Evolutionary conservation across 352 stramenopile species (phyloP).

Genomic region (Phytophthora palmivora): DNA sequence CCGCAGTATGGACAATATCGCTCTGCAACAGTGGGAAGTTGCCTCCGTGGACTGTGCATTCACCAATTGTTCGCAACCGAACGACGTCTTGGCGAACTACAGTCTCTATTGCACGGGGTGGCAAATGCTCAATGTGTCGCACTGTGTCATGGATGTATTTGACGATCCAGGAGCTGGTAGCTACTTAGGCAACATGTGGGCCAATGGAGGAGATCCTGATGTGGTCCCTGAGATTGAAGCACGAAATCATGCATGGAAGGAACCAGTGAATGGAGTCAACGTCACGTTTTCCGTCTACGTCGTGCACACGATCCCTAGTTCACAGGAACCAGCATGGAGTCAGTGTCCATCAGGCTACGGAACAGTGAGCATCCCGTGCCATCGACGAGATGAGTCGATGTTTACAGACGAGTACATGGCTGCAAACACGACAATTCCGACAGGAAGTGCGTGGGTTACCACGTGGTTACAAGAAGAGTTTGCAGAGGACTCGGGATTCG

Average conservation of each 20-base stretch:
- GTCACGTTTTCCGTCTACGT: slow-evolving; percentile 31
- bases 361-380: slow-evolving; percentile 23
- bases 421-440: slow-evolving; percentile 21
- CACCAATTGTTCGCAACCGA: slow-evolving; percentile 35
- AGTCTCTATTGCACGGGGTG: slow-evolving; percentile 35
- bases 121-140: slow-evolving; percentile 39
- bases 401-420: slow-evolving; percentile 28
- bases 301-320: slow-evolving; percentile 23
- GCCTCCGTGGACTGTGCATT: slow-evolving; percentile 14
- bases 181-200: slow-evolving; percentile 37
- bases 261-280: slow-evolving; percentile 4
- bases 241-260: slow-evolving; percentile 30
- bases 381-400: neutral
- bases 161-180: neutral
- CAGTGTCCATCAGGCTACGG: slow-evolving; percentile 13
- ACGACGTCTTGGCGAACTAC: slow-evolving; percentile 14
- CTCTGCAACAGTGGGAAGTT: slow-evolving; percentile 24
- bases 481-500: slow-evolving; percentile 11
- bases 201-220: slow-evolving; percentile 29
- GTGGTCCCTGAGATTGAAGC: slow-evolving; percentile 21
- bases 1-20: slow-evolving; percentile 34
- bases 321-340: slow-evolving; percentile 14
- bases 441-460: slow-evolving; percentile 26
- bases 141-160: slow-evolving; percentile 38
- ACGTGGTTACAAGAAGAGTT: slow-evolving; percentile 30